phyloP scores from a whole-genome alignment of 495 filamentous ascomycete genomes.

The Gamarada debralockiae region DNA sequence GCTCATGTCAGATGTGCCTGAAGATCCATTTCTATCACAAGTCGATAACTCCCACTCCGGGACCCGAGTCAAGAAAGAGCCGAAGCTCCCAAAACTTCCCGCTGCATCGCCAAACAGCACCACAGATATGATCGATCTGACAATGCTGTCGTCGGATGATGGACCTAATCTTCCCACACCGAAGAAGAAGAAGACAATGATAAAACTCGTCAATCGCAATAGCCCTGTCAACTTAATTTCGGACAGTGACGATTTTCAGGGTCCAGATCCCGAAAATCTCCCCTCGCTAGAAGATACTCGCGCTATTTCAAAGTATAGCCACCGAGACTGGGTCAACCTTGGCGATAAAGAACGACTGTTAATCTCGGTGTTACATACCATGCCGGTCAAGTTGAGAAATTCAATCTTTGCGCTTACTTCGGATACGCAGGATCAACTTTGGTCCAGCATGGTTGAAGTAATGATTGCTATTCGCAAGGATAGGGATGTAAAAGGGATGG shows the following conservation, averaged over 20 bases:
- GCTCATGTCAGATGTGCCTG: not conserved
- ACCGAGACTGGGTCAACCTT: constrained; percentile 4
- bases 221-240: constrained; percentile 1
- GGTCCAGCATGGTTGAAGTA: constrained; percentile 15
- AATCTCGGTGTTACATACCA: constrained; percentile 11
- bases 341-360: constrained; percentile 16
- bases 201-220: constrained; percentile 10
- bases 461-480: not conserved
- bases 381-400: not conserved
- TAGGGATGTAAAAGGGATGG: constrained; percentile 14
- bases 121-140: constrained; percentile 17
- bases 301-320: constrained; percentile 12
- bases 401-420: constrained; percentile 12
- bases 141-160: constrained; percentile 26
- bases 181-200: constrained; percentile 6
- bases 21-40: not conserved
- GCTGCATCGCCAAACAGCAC: not conserved
- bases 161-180: constrained; percentile 9
- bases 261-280: constrained; percentile 1
- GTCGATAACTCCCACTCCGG: not conserved
- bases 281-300: constrained; percentile 10
- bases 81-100: not conserved
- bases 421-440: constrained; percentile 9
- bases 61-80: not conserved
- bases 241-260: constrained; percentile 1